phyloP scores from a whole-genome alignment of 2,329 filamentous ascomycete genomes.

The Aschersonia sp. region DNA sequence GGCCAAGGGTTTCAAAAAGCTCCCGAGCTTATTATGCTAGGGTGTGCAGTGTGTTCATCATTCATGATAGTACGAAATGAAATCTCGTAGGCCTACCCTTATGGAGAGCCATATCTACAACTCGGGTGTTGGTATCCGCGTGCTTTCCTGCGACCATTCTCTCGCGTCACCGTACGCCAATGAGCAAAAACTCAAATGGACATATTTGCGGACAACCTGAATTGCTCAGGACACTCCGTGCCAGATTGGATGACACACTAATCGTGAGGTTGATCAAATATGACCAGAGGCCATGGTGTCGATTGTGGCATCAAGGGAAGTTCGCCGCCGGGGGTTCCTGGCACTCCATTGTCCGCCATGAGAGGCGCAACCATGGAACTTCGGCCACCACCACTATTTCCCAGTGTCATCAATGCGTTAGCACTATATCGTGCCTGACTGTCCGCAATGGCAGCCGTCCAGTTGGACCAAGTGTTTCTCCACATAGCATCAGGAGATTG shows the following conservation, averaged over 20 bases:
- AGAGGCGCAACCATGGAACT: constrained; percentile 1
- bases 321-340: constrained; percentile 4
- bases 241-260: not conserved
- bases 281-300: constrained; percentile 16
- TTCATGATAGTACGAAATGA: too few relatives aligned
- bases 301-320: constrained; percentile 13
- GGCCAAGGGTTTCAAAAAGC: too few relatives aligned
- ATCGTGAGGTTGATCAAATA: constrained; percentile 13
- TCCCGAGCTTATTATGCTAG: too few relatives aligned
- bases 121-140: too few relatives aligned
- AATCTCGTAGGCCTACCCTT: too few relatives aligned
- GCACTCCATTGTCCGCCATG: constrained; percentile 1
- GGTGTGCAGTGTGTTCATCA: too few relatives aligned
- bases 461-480: constrained; percentile 38
- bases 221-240: too few relatives aligned
- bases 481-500: constrained; percentile 16
- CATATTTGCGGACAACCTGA: too few relatives aligned
- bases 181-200: too few relatives aligned
- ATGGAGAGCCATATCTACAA: too few relatives aligned
- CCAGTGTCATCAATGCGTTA: constrained; percentile 31
- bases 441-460: constrained; percentile 36
- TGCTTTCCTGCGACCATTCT: too few relatives aligned
- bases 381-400: constrained; percentile 10
- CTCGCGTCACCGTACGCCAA: too few relatives aligned
- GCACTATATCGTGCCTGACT: constrained; percentile 35